Evolutionary conservation across 2,329 filamentous ascomycete species (phyloP).

Genomic region (Albophoma yamanashiensis): DNA sequence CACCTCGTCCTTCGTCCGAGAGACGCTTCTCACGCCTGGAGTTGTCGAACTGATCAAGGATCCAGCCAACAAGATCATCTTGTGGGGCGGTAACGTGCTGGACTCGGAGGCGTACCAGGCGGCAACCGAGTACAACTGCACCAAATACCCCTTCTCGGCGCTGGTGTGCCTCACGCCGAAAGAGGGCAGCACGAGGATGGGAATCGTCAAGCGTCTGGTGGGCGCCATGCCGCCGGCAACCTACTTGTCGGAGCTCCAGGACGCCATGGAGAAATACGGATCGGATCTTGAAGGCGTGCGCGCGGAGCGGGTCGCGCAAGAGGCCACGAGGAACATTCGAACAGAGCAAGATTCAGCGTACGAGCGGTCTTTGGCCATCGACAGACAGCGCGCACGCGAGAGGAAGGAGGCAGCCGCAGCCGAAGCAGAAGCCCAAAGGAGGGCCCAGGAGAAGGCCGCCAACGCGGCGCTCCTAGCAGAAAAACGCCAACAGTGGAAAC

Average conservation of each 20-base stretch:
- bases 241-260: slow-evolving; percentile 66
- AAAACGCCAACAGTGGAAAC: slow-evolving; percentile 57
- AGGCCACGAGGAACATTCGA: slow-evolving; percentile 71
- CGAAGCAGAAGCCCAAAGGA: slow-evolving; percentile 56
- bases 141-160: slow-evolving; percentile 84
- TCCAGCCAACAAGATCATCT: slow-evolving; percentile 64
- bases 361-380: slow-evolving; percentile 78
- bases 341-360: slow-evolving; percentile 89
- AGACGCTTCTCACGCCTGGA: slow-evolving; percentile 69
- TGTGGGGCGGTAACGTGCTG: slow-evolving; percentile 89
- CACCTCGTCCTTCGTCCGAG: slow-evolving; percentile 67
- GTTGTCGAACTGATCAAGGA: slow-evolving; percentile 66
- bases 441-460: slow-evolving; percentile 48
- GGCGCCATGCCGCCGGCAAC: slow-evolving; percentile 60
- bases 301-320: slow-evolving; percentile 67
- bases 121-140: slow-evolving; percentile 74
- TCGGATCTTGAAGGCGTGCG: slow-evolving; percentile 64
- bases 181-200: slow-evolving; percentile 80
- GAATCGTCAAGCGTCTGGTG: slow-evolving; percentile 67
- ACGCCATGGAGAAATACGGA: slow-evolving; percentile 65
- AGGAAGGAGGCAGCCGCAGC: slow-evolving; percentile 65
- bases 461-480: slow-evolving; percentile 41
- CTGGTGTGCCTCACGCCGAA: slow-evolving; percentile 81
- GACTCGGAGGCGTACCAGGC: slow-evolving; percentile 95
- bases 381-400: slow-evolving; percentile 72